Conservation (phyloP, 1,139 yeast species). For the Protomyces arabidopsidicola region DNA sequence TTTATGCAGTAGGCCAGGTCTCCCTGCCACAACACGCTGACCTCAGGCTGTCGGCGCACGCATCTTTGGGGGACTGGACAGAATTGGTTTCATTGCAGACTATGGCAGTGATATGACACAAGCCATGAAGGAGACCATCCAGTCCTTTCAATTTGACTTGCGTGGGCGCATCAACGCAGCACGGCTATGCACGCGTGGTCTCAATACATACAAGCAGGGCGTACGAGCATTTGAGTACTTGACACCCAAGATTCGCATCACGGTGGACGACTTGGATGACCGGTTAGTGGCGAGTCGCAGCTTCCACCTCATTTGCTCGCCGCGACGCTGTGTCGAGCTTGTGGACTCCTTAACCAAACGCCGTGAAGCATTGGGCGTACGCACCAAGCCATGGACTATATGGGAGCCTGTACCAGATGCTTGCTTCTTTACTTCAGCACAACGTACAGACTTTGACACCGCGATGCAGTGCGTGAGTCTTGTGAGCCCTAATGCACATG, state of each 20-base stretch:
- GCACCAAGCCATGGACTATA: constrained; percentile 38
- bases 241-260: constrained; percentile 62
- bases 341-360: background rate
- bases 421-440: constrained; percentile 48
- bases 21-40: constrained; percentile 42
- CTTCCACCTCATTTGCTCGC: constrained; percentile 72
- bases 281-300: constrained; percentile 47
- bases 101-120: constrained; percentile 72
- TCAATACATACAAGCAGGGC: constrained; percentile 63
- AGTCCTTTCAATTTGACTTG: constrained; percentile 59
- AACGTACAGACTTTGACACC: constrained; percentile 44
- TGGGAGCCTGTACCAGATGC: constrained; percentile 88
- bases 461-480: constrained; percentile 54
- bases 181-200: constrained; percentile 73
- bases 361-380: constrained; percentile 30
- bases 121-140: constrained; percentile 46
- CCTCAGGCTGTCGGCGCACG: constrained; percentile 12
- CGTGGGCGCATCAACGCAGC: constrained; percentile 49
- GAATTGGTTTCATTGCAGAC: constrained; percentile 68
- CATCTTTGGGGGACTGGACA: constrained; percentile 37
- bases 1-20: constrained; percentile 56
- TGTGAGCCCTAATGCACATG: constrained; percentile 79
- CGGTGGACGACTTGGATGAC: constrained; percentile 53
- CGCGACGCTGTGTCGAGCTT: constrained; percentile 36
- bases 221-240: constrained; percentile 54